These are phyloP conservation scores for Escovopsis sp. DNA, from an alignment of 2,329 filamentous ascomycete species.

Conservation along the genomic window DNA sequence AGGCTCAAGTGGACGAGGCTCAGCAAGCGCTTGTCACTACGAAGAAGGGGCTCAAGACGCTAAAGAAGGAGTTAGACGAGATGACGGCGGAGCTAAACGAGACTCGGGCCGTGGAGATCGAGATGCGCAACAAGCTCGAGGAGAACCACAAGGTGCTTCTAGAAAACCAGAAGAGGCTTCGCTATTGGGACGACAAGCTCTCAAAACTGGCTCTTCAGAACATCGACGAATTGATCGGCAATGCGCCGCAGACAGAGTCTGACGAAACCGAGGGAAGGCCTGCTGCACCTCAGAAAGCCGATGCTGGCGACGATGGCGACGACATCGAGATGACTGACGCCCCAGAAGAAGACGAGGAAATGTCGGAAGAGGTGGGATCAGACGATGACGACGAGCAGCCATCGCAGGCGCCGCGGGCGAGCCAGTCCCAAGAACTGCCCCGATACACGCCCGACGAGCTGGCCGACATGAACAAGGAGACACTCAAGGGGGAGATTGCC, in stretches of 20 bases:
- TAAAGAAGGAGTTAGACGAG: constrained; percentile 78
- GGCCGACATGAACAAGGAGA: constrained; percentile 47
- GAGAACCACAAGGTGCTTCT: constrained; percentile 80
- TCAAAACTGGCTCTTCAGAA: constrained; percentile 72
- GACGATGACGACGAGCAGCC: constrained; percentile 11
- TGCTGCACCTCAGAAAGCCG: constrained; percentile 6
- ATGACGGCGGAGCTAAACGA: constrained; percentile 78
- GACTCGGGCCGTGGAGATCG: constrained; percentile 78
- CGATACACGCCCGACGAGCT: constrained; percentile 61
- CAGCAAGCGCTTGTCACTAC: constrained; percentile 63
- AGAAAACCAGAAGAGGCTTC: constrained; percentile 72
- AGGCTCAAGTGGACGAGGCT: constrained; percentile 63
- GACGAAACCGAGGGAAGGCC: constrained; percentile 13
- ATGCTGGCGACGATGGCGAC: constrained; percentile 16
- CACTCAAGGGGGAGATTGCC: constrained; percentile 45
- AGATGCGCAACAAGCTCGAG: constrained; percentile 96
- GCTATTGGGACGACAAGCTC: constrained; percentile 83
- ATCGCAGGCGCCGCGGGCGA: constrained; percentile 10
- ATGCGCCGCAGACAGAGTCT: constrained; percentile 13
- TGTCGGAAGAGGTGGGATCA: constrained; percentile 8
- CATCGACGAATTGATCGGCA: constrained; percentile 48
- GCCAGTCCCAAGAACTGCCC: constrained; percentile 47
- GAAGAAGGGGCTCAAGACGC: constrained; percentile 60
- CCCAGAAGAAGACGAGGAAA: constrained; percentile 11
- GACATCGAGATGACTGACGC: constrained; percentile 20